Evolutionary conservation across 495 filamentous ascomycete species (phyloP).

Genomic region (Penicillium roqueforti): DNA sequence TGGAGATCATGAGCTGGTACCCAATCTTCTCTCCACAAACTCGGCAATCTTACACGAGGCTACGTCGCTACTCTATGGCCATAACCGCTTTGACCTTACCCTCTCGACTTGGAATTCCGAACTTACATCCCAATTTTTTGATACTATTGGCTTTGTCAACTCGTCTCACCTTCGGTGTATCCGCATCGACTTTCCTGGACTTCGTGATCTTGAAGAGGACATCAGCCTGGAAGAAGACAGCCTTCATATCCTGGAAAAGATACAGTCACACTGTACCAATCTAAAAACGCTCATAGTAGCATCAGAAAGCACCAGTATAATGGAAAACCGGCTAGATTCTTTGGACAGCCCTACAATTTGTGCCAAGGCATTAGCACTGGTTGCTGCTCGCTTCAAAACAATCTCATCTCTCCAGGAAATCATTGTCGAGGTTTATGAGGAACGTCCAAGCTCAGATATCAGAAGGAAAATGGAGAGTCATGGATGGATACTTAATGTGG

Average conservation of each 20-base stretch:
- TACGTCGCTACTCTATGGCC: constrained; percentile 10
- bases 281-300: constrained; percentile 5
- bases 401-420: constrained; percentile 11
- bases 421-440: constrained; percentile 8
- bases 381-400: constrained; percentile 5
- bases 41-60: constrained; percentile 8
- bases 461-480: constrained; percentile 12
- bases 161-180: constrained; percentile 11
- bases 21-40: constrained; percentile 13
- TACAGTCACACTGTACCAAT: constrained; percentile 6
- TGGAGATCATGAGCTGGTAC: constrained; percentile 5
- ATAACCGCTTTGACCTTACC: constrained; percentile 12
- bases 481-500: constrained; percentile 12
- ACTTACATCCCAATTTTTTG: not conserved
- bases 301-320: not conserved
- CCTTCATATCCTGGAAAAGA: constrained; percentile 8
- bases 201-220: constrained; percentile 5
- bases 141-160: constrained; percentile 10
- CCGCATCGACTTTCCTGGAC: constrained; percentile 9
- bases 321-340: constrained; percentile 1
- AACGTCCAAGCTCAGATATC: constrained; percentile 3
- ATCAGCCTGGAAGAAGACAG: constrained; percentile 9
- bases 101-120: not conserved
- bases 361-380: constrained; percentile 7
- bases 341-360: constrained; percentile 7